Percentiles rank a stretch among this genome's conserved stretches.
Conservation (phyloP, 371 early-diverging fungal species). For the Rhizopus microsporus region DNA sequence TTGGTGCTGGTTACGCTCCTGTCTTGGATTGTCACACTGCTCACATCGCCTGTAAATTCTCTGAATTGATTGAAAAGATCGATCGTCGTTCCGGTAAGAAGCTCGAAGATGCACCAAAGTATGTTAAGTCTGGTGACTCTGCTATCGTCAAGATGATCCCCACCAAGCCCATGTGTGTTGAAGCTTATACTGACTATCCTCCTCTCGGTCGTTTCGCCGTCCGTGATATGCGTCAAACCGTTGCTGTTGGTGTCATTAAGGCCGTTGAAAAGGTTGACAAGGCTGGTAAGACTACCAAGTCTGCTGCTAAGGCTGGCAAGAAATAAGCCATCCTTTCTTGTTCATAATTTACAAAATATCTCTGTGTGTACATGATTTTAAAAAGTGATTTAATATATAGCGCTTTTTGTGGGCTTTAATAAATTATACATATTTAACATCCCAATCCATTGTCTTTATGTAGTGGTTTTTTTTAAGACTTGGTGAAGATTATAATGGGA, state of each 20-base stretch:
- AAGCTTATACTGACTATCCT: slow-evolving; percentile 89
- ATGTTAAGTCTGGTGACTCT: slow-evolving; percentile 90
- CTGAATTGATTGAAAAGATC: slow-evolving; percentile 87
- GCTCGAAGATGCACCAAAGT: slow-evolving; percentile 87
- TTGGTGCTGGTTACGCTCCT: slow-evolving; percentile 83
- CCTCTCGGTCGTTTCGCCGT: slow-evolving; percentile 97
- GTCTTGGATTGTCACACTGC: slow-evolving; percentile 95
- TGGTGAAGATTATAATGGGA: too few relatives aligned
- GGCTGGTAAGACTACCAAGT: slow-evolving; percentile 62
- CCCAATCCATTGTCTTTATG: too few relatives aligned
- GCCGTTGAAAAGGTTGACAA: slow-evolving; percentile 79
- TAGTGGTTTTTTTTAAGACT: too few relatives aligned
- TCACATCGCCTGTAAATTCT: slow-evolving; percentile 90
- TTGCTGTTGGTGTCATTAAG: slow-evolving; percentile 96
- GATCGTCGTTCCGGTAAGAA: slow-evolving; percentile 87
- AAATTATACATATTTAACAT: too few relatives aligned
- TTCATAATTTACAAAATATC: not conserved
- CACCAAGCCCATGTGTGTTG: slow-evolving; percentile 95
- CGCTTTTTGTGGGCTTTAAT: too few relatives aligned
- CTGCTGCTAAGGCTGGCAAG: slow-evolving; percentile 68
- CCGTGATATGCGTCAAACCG: slow-evolving; percentile 95
- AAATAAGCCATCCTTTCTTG: slow-evolving; percentile 52
- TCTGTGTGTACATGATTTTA: not conserved
- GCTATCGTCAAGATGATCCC: slow-evolving; percentile 94
- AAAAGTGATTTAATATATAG: not conserved